Conservation (phyloP, 148 eudicot species). For the Rhododendron molle region DNA sequence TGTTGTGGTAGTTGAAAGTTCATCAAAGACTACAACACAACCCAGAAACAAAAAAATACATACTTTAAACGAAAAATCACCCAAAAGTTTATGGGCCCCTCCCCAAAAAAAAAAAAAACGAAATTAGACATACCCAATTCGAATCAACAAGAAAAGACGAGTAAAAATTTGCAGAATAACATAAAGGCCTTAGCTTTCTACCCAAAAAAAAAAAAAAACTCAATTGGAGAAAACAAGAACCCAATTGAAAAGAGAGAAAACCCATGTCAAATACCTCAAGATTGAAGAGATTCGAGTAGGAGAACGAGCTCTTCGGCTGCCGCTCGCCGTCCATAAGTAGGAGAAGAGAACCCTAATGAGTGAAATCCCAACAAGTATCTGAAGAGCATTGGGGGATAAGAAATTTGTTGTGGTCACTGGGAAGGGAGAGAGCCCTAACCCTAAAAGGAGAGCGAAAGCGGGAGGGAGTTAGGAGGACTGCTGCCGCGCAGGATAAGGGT, state of each 20-base stretch:
- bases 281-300: conserved; percentile 72
- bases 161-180: background rate
- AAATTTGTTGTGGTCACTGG: background rate
- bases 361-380: conserved; percentile 10
- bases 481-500: conserved; percentile 41
- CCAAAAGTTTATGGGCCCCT: background rate
- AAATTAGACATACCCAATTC: conserved; percentile 3
- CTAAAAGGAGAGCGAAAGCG: conserved; percentile 38
- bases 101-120: conserved; percentile 5
- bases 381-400: conserved; percentile 19
- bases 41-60: conserved; percentile 1
- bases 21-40: conserved; percentile 72
- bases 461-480: conserved; percentile 14
- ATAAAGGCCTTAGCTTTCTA: background rate
- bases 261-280: conserved; percentile 57
- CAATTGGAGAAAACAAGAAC: background rate
- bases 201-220: background rate
- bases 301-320: conserved; percentile 21
- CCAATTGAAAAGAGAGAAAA: conserved; percentile 8
- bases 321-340: conserved; percentile 38
- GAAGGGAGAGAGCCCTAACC: conserved; percentile 31
- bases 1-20: conserved; percentile 77
- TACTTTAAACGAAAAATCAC: conserved; percentile 6
- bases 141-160: background rate
- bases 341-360: conserved; percentile 7